Evolutionary conservation across 768 basidiomycete genomes (phyloP).

Genomic region (Lentinula guzmanii): DNA sequence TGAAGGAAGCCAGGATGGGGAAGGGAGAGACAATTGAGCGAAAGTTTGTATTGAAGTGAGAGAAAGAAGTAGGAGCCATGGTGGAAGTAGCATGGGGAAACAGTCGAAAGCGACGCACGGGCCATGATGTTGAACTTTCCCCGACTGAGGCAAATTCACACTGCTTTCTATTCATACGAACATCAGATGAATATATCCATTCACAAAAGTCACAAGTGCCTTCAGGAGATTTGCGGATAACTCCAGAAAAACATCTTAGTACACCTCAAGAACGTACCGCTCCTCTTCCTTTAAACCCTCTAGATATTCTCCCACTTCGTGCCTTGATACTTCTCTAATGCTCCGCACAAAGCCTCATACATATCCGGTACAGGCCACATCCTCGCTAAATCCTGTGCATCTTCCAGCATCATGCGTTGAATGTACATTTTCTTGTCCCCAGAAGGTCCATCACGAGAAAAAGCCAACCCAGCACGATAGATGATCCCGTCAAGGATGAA

Average conservation of each 20-base stretch:
- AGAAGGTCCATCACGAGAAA: conserved; percentile 81
- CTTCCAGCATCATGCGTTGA: conserved; percentile 96
- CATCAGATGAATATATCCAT: too few species aligned
- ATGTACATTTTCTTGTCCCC: conserved; percentile 84
- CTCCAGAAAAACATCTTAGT: background rate
- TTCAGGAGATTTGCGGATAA: background rate
- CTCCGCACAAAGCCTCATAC: conserved; percentile 84
- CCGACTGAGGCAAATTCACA: background rate
- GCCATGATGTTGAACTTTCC: background rate
- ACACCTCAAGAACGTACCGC: conserved; percentile 93
- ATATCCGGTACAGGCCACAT: conserved; percentile 99
- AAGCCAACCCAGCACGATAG: conserved; percentile 88
- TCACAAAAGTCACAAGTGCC: too few species aligned
- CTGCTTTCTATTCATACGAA: too few species aligned
- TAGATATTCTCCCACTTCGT: conserved; percentile 72
- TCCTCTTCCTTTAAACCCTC: conserved; percentile 95
- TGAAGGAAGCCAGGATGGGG: conserved; percentile 61
- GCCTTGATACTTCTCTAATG: conserved; percentile 68
- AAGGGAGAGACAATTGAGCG: conserved; percentile 54
- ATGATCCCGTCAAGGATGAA: conserved; percentile 83
- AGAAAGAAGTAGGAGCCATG: background rate
- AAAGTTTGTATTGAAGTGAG: background rate
- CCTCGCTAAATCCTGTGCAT: conserved; percentile 68
- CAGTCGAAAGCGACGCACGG: background rate
- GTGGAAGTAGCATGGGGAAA: background rate